Base-by-base conservation (phyloP, 331 rosid genomes). In the Stylosanthes scabra region DNA sequence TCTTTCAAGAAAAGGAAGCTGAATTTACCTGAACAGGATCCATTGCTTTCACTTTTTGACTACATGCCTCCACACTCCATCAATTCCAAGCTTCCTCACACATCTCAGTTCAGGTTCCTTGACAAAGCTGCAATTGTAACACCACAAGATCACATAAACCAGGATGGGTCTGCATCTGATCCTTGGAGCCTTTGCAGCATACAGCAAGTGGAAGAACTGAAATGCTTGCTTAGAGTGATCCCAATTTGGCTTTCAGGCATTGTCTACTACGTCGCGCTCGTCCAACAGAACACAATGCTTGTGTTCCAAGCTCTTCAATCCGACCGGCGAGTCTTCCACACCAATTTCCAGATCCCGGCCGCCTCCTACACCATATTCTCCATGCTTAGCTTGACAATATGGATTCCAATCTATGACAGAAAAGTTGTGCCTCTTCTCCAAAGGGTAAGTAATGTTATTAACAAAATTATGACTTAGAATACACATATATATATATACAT, bases 221-320 rank as follows among this genome's bases (percentile, higher is more conserved):
- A 93, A 64, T 91, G 96, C 86, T 40, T 93, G 45, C 0, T 79
- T 5, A 83, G 98, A 79, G 94, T 91, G 28, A 79, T 88, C 4
- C 97, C 98, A 13, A 84, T 93, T 25, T 91, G 97, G 97, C 4
- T 78, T 4, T 56, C 98, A 29, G 84, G 87, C 45, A 12, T 93
- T 12, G 2, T 93, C 16, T 89, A 68, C 84, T 72, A 67, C n/a
- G 40, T 93, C 14, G 82, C 87, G 28, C 41, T 73, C 2, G 76
- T 81, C 54, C 97, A 91, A 73, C 96, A 86, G 37, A 76, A 70
- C 68, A 93, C 92, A 11, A 68, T 78, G 55, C 27, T 79, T 6
- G 97, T 93, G 14, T 89, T 93, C 80, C 98, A 93, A 84, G 96
- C 97, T 44, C 79, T 88, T 54, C 98, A 93, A 82, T 85, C 98